Percentiles rank a stretch among this genome's conserved stretches.
Conservation (phyloP, 2,329 filamentous ascomycete genomes). For the Thielaviopsis populi region DNA sequence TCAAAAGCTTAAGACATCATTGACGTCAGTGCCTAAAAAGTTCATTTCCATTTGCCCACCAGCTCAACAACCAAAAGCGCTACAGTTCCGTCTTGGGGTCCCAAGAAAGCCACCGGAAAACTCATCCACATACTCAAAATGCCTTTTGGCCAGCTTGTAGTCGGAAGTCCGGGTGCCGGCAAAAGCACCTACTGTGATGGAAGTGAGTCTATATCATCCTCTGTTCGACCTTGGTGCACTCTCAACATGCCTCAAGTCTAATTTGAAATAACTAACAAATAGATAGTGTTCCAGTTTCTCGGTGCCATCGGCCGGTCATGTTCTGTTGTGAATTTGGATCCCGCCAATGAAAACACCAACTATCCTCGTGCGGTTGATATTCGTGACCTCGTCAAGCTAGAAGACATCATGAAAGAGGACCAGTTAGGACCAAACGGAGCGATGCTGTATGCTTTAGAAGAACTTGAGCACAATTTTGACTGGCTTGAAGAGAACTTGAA, state of each 20-base stretch:
- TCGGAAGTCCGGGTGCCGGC: slow-evolving; percentile 87
- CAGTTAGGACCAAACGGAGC: slow-evolving; percentile 83
- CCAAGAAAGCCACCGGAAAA: not conserved
- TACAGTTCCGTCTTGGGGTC: not conserved
- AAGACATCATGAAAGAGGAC: slow-evolving; percentile 90
- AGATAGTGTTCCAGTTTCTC: slow-evolving; percentile 84
- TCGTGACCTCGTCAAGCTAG: slow-evolving; percentile 71
- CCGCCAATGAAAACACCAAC: slow-evolving; percentile 82
- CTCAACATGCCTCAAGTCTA: not conserved
- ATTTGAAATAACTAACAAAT: not conserved
- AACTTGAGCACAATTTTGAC: slow-evolving; percentile 84
- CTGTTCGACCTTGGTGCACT: not conserved
- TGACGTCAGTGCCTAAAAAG: not conserved
- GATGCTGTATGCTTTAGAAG: slow-evolving; percentile 83
- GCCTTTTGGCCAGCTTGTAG: slow-evolving; percentile 61
- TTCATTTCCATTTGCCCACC: too few species aligned
- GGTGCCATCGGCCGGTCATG: slow-evolving; percentile 87
- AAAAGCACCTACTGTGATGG: slow-evolving; percentile 99
- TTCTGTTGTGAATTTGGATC: slow-evolving; percentile 91
- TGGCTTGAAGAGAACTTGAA: slow-evolving; percentile 77
- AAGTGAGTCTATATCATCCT: slow-evolving; percentile 36
- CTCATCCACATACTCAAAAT: slow-evolving; percentile 25
- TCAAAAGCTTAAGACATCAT: not conserved
- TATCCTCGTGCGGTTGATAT: slow-evolving; percentile 88
- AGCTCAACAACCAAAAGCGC: not conserved